phyloP scores from a whole-genome alignment of 2,329 filamentous ascomycete species.

The Stagonosporopsis chrysanthemi region DNA sequence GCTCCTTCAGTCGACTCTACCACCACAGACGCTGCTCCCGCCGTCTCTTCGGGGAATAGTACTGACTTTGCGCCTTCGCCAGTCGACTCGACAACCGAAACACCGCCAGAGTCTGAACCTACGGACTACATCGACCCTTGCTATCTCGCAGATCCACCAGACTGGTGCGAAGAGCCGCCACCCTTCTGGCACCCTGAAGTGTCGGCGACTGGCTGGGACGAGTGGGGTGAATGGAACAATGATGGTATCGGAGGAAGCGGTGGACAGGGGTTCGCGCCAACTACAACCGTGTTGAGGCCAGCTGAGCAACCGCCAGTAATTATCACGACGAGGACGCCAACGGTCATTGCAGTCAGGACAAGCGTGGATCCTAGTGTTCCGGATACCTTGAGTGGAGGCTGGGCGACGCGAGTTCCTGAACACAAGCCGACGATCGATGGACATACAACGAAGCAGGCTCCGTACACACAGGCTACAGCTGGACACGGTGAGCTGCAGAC shows the following conservation, averaged over 20 bases:
- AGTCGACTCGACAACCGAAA: not conserved
- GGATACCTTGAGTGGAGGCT: not conserved
- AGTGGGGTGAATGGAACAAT: slow-evolving; percentile 13
- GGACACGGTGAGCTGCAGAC: not conserved
- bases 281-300: not conserved
- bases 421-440: not conserved
- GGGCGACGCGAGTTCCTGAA: not conserved
- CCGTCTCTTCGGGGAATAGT: not conserved
- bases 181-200: slow-evolving; percentile 8
- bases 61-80: slow-evolving; percentile 5
- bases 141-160: slow-evolving; percentile 10
- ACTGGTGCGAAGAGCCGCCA: slow-evolving; percentile 9
- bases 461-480: not conserved
- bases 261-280: not conserved
- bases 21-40: not conserved
- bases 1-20: not conserved
- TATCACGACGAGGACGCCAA: slow-evolving; percentile 26
- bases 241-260: slow-evolving; percentile 9
- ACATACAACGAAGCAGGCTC: not conserved
- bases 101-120: not conserved
- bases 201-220: slow-evolving; percentile 27
- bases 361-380: slow-evolving; percentile 7
- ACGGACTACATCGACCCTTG: slow-evolving; percentile 7
- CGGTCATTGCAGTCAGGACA: slow-evolving; percentile 27
- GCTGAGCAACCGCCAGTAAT: slow-evolving; percentile 14